Conservation (phyloP, 2,329 filamentous ascomycete species). For the Hypoxylon sp. region DNA sequence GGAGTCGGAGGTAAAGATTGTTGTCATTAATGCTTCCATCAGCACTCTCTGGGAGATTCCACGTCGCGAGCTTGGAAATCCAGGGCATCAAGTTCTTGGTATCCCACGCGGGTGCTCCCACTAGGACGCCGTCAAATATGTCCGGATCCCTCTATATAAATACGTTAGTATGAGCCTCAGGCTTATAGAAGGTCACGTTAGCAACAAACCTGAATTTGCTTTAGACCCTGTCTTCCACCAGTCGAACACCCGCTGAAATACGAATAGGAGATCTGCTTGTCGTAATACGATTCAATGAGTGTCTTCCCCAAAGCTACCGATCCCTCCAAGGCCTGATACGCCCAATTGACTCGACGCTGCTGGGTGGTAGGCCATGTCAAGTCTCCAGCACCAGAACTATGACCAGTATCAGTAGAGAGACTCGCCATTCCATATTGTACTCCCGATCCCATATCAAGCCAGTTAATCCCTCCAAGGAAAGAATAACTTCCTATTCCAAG, state of each 20-base stretch:
- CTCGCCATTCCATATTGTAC: conserved; percentile 44
- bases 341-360: conserved; percentile 46
- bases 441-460: conserved; percentile 42
- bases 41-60: conserved; percentile 54
- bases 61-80: conserved; percentile 52
- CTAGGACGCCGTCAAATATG: conserved; percentile 61
- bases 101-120: conserved; percentile 58
- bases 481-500: conserved; percentile 41
- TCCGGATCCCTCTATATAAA: conserved; percentile 56
- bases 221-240: conserved; percentile 62
- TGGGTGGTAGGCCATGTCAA: conserved; percentile 47
- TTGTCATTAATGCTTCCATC: conserved; percentile 52
- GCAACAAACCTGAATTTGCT: conserved; percentile 50
- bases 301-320: conserved; percentile 55
- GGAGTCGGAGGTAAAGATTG: conserved; percentile 52
- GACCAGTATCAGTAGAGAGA: conserved; percentile 50
- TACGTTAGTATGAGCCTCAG: not conserved
- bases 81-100: conserved; percentile 52
- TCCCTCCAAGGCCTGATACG: conserved; percentile 50
- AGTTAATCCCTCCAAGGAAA: conserved; percentile 46
- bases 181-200: not conserved
- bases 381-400: conserved; percentile 42
- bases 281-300: conserved; percentile 56
- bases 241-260: conserved; percentile 64
- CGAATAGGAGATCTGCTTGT: conserved; percentile 50